Evolutionary conservation across 805 yeast genomes (phyloP).

Genomic region (Jamesozyma hellenica): DNA sequence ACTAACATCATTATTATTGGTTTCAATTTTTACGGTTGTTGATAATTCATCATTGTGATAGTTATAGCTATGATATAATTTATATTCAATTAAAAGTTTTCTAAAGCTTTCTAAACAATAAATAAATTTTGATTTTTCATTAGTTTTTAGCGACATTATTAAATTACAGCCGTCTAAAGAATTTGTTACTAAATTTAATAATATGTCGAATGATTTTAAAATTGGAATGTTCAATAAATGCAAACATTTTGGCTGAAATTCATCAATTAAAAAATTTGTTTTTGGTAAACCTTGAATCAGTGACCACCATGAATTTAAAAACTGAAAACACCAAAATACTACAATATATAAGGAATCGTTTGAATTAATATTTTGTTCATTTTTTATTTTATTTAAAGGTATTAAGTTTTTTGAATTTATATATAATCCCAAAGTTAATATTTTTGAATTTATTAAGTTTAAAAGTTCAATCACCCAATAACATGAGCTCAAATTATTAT

Average conservation of each 20-base stretch:
- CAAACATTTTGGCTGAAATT: conserved; percentile 20
- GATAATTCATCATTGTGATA: conserved; percentile 14
- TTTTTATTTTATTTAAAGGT: conserved; percentile 3
- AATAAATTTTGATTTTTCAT: conserved; percentile 7
- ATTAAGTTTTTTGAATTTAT: conserved; percentile 16
- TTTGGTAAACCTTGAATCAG: conserved; percentile 22
- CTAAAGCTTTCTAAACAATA: conserved; percentile 18
- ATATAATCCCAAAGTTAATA: conserved; percentile 18
- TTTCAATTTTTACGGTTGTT: neutral
- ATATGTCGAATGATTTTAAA: conserved; percentile 18
- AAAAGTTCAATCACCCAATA: conserved; percentile 10
- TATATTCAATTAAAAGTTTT: conserved; percentile 14
- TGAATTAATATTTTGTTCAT: conserved; percentile 2
- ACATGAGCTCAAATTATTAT: neutral
- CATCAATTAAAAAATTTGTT: conserved; percentile 18
- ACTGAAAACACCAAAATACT: conserved; percentile 24
- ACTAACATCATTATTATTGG: neutral
- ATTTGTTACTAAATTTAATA: conserved; percentile 12
- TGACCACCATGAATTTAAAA: conserved; percentile 25
- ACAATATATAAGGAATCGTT: conserved; percentile 9
- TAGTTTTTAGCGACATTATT: neutral
- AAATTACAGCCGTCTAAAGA: conserved; percentile 21
- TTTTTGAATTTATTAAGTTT: conserved; percentile 11
- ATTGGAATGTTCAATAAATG: conserved; percentile 11
- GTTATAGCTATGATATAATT: conserved; percentile 18